Evolutionary conservation across 805 yeast genomes (phyloP).

Genomic region (Hanseniaspora clermontiae): DNA sequence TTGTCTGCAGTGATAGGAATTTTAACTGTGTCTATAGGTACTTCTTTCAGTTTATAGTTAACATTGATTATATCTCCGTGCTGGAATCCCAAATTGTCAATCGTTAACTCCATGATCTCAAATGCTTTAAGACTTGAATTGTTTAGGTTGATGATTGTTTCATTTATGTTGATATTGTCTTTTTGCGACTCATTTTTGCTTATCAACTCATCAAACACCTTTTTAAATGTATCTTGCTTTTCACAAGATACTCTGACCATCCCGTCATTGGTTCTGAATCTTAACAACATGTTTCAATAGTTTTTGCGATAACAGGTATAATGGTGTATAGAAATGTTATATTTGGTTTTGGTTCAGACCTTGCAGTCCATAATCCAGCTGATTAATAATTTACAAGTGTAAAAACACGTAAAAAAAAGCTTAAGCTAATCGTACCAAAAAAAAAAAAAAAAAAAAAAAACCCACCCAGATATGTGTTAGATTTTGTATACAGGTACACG

Average conservation of each 20-base stretch:
- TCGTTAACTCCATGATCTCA: constrained; percentile 21
- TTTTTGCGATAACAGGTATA: too few relatives aligned
- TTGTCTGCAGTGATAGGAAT: constrained; percentile 7
- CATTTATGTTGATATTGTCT: not conserved
- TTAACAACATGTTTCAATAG: constrained; percentile 36
- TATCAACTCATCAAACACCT: constrained; percentile 33
- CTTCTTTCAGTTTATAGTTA: constrained; percentile 24
- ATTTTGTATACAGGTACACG: not conserved
- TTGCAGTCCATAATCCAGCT: too few relatives aligned
- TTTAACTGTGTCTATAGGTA: not conserved
- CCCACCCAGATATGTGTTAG: not conserved
- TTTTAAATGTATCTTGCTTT: constrained; percentile 32
- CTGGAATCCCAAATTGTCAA: constrained; percentile 37
- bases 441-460: too few relatives aligned
- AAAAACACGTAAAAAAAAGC: not conserved
- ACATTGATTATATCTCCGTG: constrained; percentile 51
- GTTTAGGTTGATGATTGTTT: not conserved
- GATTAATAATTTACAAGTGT: not conserved
- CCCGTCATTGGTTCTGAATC: constrained; percentile 80
- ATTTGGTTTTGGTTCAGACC: not conserved
- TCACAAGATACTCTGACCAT: constrained; percentile 55
- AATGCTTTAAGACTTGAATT: not conserved
- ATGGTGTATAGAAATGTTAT: not conserved
- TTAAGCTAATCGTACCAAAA: not conserved
- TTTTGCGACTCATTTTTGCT: constrained; percentile 13